Evolutionary conservation across 2,329 filamentous ascomycete species (phyloP).

Genomic region (Hymenoscyphus fructigenus): DNA sequence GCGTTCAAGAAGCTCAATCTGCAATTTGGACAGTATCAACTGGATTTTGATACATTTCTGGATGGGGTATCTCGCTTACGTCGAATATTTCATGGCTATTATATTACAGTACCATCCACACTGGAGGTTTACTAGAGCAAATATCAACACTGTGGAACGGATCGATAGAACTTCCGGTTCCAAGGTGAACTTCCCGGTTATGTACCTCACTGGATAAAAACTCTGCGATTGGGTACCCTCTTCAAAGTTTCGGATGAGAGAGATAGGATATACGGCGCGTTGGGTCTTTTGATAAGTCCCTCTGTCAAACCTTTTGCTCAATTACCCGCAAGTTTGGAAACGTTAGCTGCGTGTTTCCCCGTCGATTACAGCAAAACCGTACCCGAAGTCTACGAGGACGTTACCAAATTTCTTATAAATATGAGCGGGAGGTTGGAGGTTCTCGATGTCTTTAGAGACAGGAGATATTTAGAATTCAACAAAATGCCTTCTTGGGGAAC

Average conservation of each 20-base stretch:
- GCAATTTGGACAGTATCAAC: neutral
- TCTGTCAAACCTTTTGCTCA: constrained; percentile 8
- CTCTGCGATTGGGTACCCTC: neutral
- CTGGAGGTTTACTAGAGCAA: constrained; percentile 1
- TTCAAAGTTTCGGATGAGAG: constrained; percentile 10
- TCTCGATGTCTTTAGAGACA: constrained; percentile 7
- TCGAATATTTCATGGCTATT: neutral
- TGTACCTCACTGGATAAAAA: neutral
- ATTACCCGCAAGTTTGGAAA: neutral
- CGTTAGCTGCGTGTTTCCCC: constrained; percentile 2
- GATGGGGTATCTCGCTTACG: neutral
- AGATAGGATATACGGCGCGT: constrained; percentile 11
- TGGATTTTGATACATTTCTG: neutral
- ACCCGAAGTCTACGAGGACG: constrained; percentile 4
- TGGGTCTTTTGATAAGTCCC: constrained; percentile 10
- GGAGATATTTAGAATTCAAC: neutral
- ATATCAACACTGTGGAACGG: constrained; percentile 12
- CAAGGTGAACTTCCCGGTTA: neutral
- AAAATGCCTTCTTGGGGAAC: constrained; percentile 9
- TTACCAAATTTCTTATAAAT: constrained; percentile 10
- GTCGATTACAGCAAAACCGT: constrained; percentile 5
- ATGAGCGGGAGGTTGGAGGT: constrained; percentile 1
- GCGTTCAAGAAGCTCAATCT: constrained; percentile 1
- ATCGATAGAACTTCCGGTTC: constrained; percentile 4
- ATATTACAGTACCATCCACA: neutral